phyloP scores from a whole-genome alignment of 345 rosid species.

The Eucalyptus tenuipes region DNA sequence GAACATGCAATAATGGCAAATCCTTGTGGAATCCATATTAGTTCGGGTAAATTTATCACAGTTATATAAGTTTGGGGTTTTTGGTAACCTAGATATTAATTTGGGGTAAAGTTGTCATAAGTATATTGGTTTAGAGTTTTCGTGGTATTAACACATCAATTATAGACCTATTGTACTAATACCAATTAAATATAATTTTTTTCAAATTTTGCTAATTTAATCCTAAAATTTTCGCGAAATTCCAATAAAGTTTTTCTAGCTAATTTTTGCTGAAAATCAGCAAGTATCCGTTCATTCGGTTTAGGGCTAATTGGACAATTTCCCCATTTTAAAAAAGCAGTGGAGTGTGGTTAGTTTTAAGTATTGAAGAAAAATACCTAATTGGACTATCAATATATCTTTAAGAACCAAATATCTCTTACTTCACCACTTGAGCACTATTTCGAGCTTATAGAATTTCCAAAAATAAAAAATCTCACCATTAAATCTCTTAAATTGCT shows the following conservation, averaged over 20 bases:
- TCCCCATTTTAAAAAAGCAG: not conserved
- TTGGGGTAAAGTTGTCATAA: not conserved
- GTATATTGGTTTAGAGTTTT: too few relatives aligned
- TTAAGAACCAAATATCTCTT: not conserved
- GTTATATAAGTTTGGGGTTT: too few relatives aligned
- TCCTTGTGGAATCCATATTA: not conserved
- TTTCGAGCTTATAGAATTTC: not conserved
- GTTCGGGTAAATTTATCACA: rapidly evolving
- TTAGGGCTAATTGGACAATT: not conserved
- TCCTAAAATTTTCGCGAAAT: not conserved
- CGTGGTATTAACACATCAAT: not conserved
- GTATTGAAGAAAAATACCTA: not conserved
- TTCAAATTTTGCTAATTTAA: not conserved
- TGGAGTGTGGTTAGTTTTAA: not conserved
- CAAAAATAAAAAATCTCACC: not conserved
- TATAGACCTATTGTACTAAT: not conserved
- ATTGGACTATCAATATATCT: not conserved
- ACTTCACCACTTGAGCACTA: not conserved
- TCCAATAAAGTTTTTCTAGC: rapidly evolving
- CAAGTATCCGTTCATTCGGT: not conserved
- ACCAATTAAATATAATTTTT: too few relatives aligned
- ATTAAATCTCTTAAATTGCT: not conserved
- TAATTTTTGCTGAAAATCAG: not conserved
- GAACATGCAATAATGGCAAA: not conserved
- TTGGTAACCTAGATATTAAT: not conserved